Base-by-base conservation (phyloP, 225 moss, liverwort and hornwort genomes). In the Neckera pumila region DNA sequence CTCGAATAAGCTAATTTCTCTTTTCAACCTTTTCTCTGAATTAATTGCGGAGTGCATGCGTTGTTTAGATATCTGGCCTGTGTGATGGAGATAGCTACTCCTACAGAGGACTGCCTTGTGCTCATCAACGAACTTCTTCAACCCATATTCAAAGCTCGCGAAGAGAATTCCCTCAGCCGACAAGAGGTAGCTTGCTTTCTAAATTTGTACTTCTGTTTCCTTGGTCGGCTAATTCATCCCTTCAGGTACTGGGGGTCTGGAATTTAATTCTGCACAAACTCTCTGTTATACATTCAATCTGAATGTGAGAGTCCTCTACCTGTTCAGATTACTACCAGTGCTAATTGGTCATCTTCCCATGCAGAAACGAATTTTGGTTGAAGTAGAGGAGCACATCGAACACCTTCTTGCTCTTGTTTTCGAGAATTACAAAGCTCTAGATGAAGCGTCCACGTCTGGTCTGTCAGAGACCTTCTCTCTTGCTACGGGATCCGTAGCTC, bases 81-180 rank as follows among this genome's bases (percentile, higher is more conserved):
- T 83, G 94, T 99, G 36, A 99, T 97, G 97, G 99, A 99, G 93
- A 91, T 99, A 36, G 96, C 97, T 42, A 99, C 97, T 83, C 99
- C 99, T 34, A 97, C 97, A 56, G 97, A 95, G 85, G 99, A 99
- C 84, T 99, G 99, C 86, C 90, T 97, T 38, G 88, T 96, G 78
- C 97, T 99, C 70, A 95, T 96, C 76, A 85, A 94, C 89, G 99
- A 99, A 85, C 96, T 99, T 89, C 95, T 99, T 78, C 92, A 88
- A 83, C 96, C 97, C 42, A 96, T 96, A 19, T 92, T 97, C 23
- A 97, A 96, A 86, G 92, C 93, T 66, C 93, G 95, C 79, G 96
- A 96, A 90, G 97, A 94, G 76, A 93, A 95, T 47, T 90, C 95
- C 51, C 95, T 99, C 80, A 96, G 91, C 54, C 93, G 96, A 54